Evolutionary conservation across 805 yeast species (phyloP), one percentile per base, ranked within the genome.

Genomic region (Spathaspora gorwiae): DNA sequence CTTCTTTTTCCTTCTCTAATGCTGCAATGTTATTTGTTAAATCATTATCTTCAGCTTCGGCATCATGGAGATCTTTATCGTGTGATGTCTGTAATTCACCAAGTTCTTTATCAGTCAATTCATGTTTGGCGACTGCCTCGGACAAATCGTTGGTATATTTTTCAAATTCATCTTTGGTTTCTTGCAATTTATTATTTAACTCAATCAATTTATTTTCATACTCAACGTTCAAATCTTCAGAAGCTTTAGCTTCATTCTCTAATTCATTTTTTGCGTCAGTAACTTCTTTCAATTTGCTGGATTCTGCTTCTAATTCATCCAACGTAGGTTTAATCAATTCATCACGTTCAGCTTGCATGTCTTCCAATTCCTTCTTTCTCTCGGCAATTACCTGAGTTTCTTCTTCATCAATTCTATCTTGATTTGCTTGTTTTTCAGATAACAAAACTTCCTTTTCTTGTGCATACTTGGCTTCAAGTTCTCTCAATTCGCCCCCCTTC

Each of bases 251-350:
- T 33, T 72, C 76, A 47, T 71, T 70, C 14, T 69, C 60, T 49
- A 68, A 62, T 40, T 72, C 78, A 40, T 67, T 68, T 57, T 78
- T 76, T 48, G 77, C 74, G 45, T 73, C 65, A 36, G 75, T 72
- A 53, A 81, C 66, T n/a, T 73, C 75, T 40, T 67, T 63, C 56
- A 81, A 69, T 49, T 75, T 73, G 26, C 64, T 66, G 32, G 72
- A 70, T 63, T 81, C 86, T 30, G 55, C 54, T 48, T 68, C 71
- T 54, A 79, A 67, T 54, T 76, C 81, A 33, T 71, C 80, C 54
- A 79, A 68, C 15, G 73, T 60, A 40, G 87, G 87, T 41, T 76
- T 73, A 51, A 80, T 59, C 40, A 72, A 73, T 46, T 67, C 78
- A 54, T 79, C 83, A 52, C 73, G 72, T 54, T 76, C 83, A 11